Evolutionary conservation across 495 filamentous ascomycete genomes (phyloP), one percentile per base, ranked within the genome.

Genomic region (Xylaria cubensis): DNA sequence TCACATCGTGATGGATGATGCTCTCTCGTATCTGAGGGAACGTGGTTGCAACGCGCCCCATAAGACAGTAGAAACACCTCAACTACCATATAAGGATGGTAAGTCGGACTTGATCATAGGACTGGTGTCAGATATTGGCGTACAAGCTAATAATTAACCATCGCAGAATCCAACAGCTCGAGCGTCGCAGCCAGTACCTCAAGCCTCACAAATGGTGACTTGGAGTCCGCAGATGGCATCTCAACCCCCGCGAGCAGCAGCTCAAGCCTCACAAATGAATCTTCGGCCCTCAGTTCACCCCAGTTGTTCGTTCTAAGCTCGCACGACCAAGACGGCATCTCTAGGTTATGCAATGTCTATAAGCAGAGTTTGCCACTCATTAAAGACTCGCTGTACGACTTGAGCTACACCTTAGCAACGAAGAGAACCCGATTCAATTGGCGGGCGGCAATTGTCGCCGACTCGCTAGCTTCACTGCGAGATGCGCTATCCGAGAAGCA

Each of bases 1-100:
- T 1, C 88, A 91, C 65, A 82, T 80, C 3, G 83, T 91, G 26
- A 56, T 91, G 2, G 88, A 90, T 46, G 77, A 74, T 56, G 53
- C 53, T 56, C 53, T 56, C n/a, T 42, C 19, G n/a, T 44, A 44
- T 21, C n/a, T 39, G 17, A 21, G 19, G 36, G 36, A 21, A 7
- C 59, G 32, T 39, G 34, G 59, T 21, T 44, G 32, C 32, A 63
- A 26, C 32, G 53, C 24, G 12, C 29, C 53, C 24, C 53, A 56
- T 32, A 56, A 56, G 10, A 56, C 53, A 21, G n/a, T 51, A 51
- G 53, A 56, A 5, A 32, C 10, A 29, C 53, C 24, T 56, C 53
- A 26, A 56, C 26, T 29, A 56, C 21, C 10, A 56, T 26, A 56
- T 32, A 56, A 56, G 15, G 3, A 56, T 32, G 29, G 53, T 56